These are phyloP conservation scores for Globisporangium yorkense DNA, from an alignment of 352 stramenopile species.

Conservation along the genomic window DNA sequence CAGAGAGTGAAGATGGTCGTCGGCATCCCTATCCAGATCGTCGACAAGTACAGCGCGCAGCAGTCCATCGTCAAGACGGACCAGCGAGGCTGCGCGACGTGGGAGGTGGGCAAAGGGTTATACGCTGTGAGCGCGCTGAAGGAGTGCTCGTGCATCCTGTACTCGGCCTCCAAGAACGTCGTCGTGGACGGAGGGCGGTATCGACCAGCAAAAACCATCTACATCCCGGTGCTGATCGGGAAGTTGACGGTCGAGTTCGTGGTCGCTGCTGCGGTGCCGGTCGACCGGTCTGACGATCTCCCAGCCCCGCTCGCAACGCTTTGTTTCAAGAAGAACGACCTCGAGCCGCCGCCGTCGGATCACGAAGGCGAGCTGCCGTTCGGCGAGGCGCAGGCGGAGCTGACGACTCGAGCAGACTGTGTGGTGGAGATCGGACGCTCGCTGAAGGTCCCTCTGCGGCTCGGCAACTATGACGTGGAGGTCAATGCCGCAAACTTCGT, in stretches of 20 bases:
- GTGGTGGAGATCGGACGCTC: constrained; percentile 19
- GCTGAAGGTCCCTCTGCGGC: constrained; percentile 30
- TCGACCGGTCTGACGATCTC: no score
- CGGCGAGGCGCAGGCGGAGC: neutral
- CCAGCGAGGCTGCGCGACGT: constrained; percentile 30
- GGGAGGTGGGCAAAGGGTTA: constrained; percentile 52
- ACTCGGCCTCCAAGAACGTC: constrained; percentile 62
- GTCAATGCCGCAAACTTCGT: constrained; percentile 22
- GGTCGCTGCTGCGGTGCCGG: constrained; percentile 2
- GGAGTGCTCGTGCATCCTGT: constrained; percentile 59
- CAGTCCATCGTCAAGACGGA: constrained; percentile 39
- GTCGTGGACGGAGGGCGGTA: constrained; percentile 59
- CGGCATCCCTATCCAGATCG: constrained; percentile 45
- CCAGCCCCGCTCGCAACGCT: neutral
- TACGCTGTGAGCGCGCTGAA: constrained; percentile 47
- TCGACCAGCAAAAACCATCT: constrained; percentile 36
- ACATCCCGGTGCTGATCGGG: constrained; percentile 51
- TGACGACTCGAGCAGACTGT: neutral
- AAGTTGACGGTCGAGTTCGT: constrained; percentile 35
- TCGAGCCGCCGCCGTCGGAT: neutral
- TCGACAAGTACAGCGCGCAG: constrained; percentile 48
- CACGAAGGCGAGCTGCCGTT: neutral
- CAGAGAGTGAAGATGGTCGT: constrained; percentile 28
- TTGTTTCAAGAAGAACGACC: constrained; percentile 3
- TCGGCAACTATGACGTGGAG: constrained; percentile 33